Evolutionary conservation across 2,329 filamentous ascomycete species (phyloP).

Genomic region (Beauveria asiatica): DNA sequence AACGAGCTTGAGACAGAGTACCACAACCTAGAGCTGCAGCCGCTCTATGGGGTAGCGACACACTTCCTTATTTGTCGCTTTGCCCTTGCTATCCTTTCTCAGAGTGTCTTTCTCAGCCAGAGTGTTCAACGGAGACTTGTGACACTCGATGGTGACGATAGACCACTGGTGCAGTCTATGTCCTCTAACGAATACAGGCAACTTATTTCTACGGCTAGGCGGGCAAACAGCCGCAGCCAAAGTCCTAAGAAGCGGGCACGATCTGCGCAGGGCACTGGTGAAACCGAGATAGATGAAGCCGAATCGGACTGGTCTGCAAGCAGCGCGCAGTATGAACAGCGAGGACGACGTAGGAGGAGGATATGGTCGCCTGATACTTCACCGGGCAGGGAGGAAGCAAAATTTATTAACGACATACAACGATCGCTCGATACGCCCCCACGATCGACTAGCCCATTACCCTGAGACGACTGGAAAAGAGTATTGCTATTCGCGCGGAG

Average conservation of each 20-base stretch:
- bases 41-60: slow-evolving; percentile 4
- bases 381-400: not conserved
- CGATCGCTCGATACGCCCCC: not conserved
- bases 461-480: not conserved
- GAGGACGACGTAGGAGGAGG: not conserved
- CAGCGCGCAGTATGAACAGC: not conserved
- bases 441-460: not conserved
- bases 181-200: not conserved
- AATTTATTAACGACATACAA: not conserved
- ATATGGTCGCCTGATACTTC: not conserved
- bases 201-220: not conserved
- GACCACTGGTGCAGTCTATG: not conserved
- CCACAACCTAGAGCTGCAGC: slow-evolving; percentile 9
- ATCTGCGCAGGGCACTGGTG: not conserved
- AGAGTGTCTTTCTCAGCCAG: slow-evolving; percentile 10
- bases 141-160: not conserved
- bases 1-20: slow-evolving; percentile 11
- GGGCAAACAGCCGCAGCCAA: not conserved
- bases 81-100: slow-evolving; percentile 11
- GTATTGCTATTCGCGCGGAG: too few species aligned
- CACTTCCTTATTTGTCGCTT: slow-evolving; percentile 8
- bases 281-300: not conserved
- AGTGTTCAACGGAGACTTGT: slow-evolving; percentile 2
- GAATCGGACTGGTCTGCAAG: not conserved
- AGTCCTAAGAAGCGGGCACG: not conserved